Percentiles rank a stretch among this genome's conserved stretches.
Conservation (phyloP, 139 green algal species). For the Coccomyxa sp. region DNA sequence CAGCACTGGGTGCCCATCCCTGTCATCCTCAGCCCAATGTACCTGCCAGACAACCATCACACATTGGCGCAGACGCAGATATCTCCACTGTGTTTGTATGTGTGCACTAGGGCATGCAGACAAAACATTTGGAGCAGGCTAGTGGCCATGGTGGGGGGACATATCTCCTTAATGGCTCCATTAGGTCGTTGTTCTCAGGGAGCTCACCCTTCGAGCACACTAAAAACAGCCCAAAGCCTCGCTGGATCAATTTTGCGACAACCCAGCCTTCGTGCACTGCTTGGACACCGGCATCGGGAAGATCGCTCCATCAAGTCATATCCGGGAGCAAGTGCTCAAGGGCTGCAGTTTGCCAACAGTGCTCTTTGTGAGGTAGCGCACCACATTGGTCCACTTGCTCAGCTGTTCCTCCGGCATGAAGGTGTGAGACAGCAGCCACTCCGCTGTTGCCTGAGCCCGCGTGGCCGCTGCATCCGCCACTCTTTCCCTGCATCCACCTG, state of each 20-base stretch:
- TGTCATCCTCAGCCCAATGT: slow-evolving; percentile 7
- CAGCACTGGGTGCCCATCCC: slow-evolving; percentile 2
- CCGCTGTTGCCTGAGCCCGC: slow-evolving; percentile 1
- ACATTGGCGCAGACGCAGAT: background rate
- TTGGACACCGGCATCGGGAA: background rate
- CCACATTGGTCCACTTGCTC: slow-evolving; percentile 1
- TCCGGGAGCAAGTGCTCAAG: background rate
- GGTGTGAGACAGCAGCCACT: slow-evolving; percentile 4
- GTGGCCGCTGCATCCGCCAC: background rate
- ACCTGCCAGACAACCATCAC: background rate
- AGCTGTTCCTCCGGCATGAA: slow-evolving; percentile 6
- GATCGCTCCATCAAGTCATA: background rate
- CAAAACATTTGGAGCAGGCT: background rate
- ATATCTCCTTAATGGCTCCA: background rate
- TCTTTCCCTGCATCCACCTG: slow-evolving; percentile 1
- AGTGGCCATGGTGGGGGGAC: background rate
- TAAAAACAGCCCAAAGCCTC: background rate
- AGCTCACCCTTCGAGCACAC: background rate
- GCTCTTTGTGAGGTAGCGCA: background rate
- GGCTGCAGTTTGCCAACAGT: background rate
- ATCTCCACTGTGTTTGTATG: background rate
- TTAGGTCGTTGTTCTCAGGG: background rate
- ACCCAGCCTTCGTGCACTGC: background rate
- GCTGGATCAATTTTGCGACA: background rate
- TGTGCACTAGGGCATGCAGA: background rate